Percentiles rank a stretch among this genome's conserved stretches.
Conservation (phyloP, 139 green algal genomes). For the Picochlorum sp. region DNA sequence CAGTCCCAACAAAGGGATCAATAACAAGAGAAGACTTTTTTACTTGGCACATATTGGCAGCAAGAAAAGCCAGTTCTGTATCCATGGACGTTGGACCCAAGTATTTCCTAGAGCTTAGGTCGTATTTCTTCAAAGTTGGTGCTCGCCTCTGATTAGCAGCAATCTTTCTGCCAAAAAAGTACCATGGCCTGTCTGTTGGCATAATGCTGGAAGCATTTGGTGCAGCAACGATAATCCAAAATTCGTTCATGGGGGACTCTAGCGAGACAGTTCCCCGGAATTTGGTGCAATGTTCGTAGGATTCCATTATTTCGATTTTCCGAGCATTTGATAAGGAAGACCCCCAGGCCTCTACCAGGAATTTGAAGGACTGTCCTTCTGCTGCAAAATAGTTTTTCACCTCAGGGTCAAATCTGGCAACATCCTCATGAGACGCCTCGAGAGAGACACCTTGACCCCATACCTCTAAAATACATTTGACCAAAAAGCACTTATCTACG, state of each 20-base stretch:
- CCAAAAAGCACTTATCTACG: conserved; percentile 23
- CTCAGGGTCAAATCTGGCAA: conserved; percentile 7
- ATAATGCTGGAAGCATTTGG: not conserved
- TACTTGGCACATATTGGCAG: conserved; percentile 78
- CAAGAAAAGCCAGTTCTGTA: conserved; percentile 85
- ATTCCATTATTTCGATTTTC: conserved; percentile 34
- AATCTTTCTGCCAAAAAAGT: conserved; percentile 76
- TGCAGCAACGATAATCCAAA: conserved; percentile 1
- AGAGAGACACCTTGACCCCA: conserved; percentile 65
- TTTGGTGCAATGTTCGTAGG: not conserved
- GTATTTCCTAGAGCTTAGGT: conserved; percentile 62
- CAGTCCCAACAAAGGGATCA: conserved; percentile 82
- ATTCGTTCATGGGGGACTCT: not conserved
- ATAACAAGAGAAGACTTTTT: conserved; percentile 30
- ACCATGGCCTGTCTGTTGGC: conserved; percentile 9
- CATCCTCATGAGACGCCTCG: conserved; percentile 26
- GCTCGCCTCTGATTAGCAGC: conserved; percentile 5
- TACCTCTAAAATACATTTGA: conserved; percentile 58
- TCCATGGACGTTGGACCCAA: conserved; percentile 93
- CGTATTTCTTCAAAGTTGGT: conserved; percentile 26
- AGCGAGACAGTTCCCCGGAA: not conserved
- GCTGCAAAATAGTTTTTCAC: conserved; percentile 20
- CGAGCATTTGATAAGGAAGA: conserved; percentile 16
- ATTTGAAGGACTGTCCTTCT: conserved; percentile 36
- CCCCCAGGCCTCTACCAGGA: conserved; percentile 46